Conservation (phyloP, 805 yeast genomes). For the Candida maesae region DNA sequence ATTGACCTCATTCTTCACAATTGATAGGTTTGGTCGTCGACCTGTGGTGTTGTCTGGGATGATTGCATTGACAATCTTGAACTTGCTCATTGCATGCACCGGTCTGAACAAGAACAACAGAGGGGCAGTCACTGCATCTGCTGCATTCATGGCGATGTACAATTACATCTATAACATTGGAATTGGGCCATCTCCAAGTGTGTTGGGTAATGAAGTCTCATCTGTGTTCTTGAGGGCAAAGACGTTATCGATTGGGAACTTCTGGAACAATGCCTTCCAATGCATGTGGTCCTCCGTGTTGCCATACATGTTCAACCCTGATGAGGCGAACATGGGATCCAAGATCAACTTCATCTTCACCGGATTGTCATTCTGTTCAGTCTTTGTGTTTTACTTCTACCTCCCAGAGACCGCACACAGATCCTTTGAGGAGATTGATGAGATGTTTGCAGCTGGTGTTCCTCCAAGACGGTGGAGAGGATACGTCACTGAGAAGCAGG, state of each 20-base stretch:
- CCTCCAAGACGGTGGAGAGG: conserved; percentile 27
- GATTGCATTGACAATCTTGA: conserved; percentile 22
- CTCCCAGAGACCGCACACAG: conserved; percentile 52
- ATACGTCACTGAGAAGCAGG: conserved; percentile 8
- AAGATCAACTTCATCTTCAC: conserved; percentile 43
- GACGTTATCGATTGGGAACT: conserved; percentile 31
- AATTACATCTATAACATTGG: conserved; percentile 33
- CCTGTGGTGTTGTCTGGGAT: conserved; percentile 29
- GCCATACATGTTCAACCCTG: conserved; percentile 46
- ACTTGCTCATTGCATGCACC: conserved; percentile 26
- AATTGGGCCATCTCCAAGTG: conserved; percentile 36
- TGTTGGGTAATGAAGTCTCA: conserved; percentile 35
- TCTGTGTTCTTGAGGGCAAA: conserved; percentile 37
- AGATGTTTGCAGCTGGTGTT: conserved; percentile 36
- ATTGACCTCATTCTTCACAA: conserved; percentile 29
- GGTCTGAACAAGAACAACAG: conserved; percentile 17
- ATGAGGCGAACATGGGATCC: conserved; percentile 38
- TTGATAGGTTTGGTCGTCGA: conserved; percentile 31
- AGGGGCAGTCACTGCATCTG: conserved; percentile 20
- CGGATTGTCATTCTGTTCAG: conserved; percentile 29
- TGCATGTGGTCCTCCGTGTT: conserved; percentile 34
- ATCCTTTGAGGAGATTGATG: conserved; percentile 54
- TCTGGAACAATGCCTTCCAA: conserved; percentile 29
- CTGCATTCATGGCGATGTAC: conserved; percentile 28
- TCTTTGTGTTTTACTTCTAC: conserved; percentile 41